Base-by-base conservation (phyloP, 2,329 filamentous ascomycete genomes). In the Aureobasidium subglaciale region DNA sequence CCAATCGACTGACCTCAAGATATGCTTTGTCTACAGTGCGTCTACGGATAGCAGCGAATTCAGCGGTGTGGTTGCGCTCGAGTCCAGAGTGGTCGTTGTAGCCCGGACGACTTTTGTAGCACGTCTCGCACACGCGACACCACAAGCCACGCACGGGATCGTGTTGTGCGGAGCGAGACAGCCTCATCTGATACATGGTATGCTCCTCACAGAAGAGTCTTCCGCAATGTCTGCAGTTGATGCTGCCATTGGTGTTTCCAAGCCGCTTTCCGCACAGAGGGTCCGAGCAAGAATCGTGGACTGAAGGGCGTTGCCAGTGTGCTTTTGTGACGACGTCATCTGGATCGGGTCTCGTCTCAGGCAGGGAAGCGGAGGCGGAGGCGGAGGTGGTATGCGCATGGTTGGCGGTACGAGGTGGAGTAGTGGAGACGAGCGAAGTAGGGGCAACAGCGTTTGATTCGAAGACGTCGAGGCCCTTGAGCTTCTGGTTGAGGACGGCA, bases 111-210 rank as follows among this genome's bases (percentile, higher is more conserved):
- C 90, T 96, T 74, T 96, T 97, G 74, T 93, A 99, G 73, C 93
- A 99, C n/a, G 93, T 97, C 74, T 99, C 93, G 68, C 93, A 99
- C 2, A 97, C 92, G 50, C 93, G 77, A 63, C 89, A 95, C 93
- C 93, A 99, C 63, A 89, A 82, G 7, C 93, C 93, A 59, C 92
- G 78, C 1, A 93, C 83, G 0, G 93, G 92, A 61, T 99, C 93
- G 71, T 96, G 90, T 57, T 85, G 81, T 4, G 93, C 93, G 27
- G 90, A 87, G 55, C 91, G 80, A 8, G 91, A 96, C 10, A 99
- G 78, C 75, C 95, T 96, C 88, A 97, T 97, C 74, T 99, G 92
- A 67, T 97, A 99, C 91, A 99, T 96, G 52, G 93, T 97, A 69
- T 99, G 93, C 63, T 92, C 88, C 67, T 97, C 93, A 71, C 93